Evolutionary conservation across 192 early-diverging fungal genomes (phyloP).

Genomic region (Chytriomyces sp.): DNA sequence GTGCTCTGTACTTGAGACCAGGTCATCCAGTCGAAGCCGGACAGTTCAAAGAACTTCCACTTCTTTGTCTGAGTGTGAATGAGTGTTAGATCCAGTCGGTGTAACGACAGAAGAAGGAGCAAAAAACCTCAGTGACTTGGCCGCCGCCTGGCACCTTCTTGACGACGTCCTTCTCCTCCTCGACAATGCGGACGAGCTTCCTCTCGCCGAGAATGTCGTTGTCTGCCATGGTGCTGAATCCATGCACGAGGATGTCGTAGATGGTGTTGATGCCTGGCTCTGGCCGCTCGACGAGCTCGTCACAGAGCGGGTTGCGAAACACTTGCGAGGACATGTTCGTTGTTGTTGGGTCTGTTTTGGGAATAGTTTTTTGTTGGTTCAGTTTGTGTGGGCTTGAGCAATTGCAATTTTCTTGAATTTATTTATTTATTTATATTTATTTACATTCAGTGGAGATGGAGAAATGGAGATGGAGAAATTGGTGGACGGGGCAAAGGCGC

Average conservation of each 20-base stretch:
- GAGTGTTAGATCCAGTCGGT: too few relatives aligned
- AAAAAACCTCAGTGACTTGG: conserved; percentile 52
- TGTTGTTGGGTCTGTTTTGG: too few relatives aligned
- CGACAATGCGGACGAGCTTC: conserved; percentile 61
- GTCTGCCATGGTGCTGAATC: neutral
- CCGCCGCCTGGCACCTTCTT: conserved; percentile 52
- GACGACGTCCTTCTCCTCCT: conserved; percentile 73
- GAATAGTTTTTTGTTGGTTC: too few relatives aligned
- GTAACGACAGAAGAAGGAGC: too few relatives aligned
- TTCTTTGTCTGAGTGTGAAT: conserved; percentile 57
- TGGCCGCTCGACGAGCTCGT: conserved; percentile 7
- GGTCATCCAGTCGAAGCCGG: conserved; percentile 79
- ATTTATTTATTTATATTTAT: too few relatives aligned
- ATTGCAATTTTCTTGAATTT: too few relatives aligned
- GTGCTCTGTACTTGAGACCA: conserved; percentile 67
- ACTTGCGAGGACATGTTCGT: neutral
- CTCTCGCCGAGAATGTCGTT: conserved; percentile 63
- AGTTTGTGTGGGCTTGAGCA: too few relatives aligned
- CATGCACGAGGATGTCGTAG: neutral
- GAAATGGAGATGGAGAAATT: too few relatives aligned
- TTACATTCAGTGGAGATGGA: too few relatives aligned
- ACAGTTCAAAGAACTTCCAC: conserved; percentile 81
- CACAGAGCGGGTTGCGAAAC: neutral
- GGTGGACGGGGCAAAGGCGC: too few relatives aligned
- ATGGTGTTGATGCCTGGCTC: conserved; percentile 9